Base-by-base conservation (phyloP, 2,329 filamentous ascomycete species). In the Trichothecium sympodiale region DNA sequence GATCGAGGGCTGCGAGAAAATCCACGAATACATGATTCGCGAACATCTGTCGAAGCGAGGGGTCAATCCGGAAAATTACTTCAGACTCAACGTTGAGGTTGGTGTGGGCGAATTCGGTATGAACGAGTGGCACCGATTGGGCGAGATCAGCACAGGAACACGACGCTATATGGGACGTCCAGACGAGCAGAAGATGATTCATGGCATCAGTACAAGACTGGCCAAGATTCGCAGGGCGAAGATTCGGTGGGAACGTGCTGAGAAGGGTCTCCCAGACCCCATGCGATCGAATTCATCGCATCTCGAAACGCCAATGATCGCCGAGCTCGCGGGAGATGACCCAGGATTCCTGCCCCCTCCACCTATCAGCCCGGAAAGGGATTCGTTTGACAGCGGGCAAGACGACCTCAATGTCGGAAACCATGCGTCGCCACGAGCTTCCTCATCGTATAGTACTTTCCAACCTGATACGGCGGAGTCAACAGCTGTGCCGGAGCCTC, bases 81-180 rank as follows among this genome's bases (percentile, higher is more conserved):
- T 87, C 56, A 82, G 91, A 7, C 67, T 96, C n/a, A 98, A 98
- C 45, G 91, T 96, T 29, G 88, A 96, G 53, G 80, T 94, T 13
- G 91, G 89, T 1, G 88, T 96, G 3, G 88, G 89, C 36, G 91
- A 96, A 53, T 96, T 95, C 55, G 89, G 84, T 35, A 96, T 98
- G 87, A 98, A 96, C 53, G 91, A 96, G 55, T 98, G 91, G 91
- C 76, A 85, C 49, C 77, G 88, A 4, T 64, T 96, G n/a, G 81
- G 84, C 17, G 89, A 95, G 35, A 96, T 98, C 60, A 94, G 85
- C 62, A 95, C 86, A 12, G 81, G 81, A 52, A 98, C 91, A 0
- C 74, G 84, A 46, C 76, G 81, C 43, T 98, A 96, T 53, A 72
- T 98, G 36, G 65, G 69, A 7, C 80, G 80, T 41, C 67, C 72